Evolutionary conservation across 2,329 filamentous ascomycete species (phyloP), one percentile per base, ranked within the genome.

Genomic region (Sporothrix variecibatus): DNA sequence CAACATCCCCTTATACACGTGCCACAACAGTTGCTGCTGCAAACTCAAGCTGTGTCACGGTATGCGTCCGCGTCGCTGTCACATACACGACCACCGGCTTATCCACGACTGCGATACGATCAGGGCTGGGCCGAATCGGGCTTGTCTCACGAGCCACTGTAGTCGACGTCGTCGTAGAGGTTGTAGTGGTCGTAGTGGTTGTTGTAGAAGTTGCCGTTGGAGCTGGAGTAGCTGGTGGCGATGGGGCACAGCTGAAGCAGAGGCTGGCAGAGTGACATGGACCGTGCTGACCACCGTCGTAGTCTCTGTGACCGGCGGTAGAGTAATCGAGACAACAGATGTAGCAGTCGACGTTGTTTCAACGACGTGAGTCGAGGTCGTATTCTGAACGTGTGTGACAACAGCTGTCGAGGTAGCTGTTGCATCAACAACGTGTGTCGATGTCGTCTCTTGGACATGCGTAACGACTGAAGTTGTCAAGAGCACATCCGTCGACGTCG

Each of bases 271-370:
- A 9, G 70, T 34, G 15, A 72, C 31, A 5, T 38, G 58, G 2
- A 72, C 58, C 2, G 60, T 72, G 58, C 58, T 72, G 58, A 72
- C 43, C 28, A 72, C 58, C 9, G 71, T 72, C 43, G 23, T 28
- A 0, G 43, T 65, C 6, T 43, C 60, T 4, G 28, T 40, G 9
- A 43, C 43, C 0, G 71, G 23, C 43, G 31, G 17, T 17, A 64
- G 60, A 7, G 31, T 64, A 20, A 64, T 31, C 17, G 60, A 64
- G 8, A 64, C n/a, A 2, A 40, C 34, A 1, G 60, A 20, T 12
- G 60, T n/a, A 8, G 28, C 56, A 1, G 53, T 71, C 23, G 69
- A 40, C 4, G 72, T 73, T 0, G 65, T 53, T 3, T 53, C 20
- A 6, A 65, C 43, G 0, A 65, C 15, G 8, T 53, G 71, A 3